Percentiles rank a stretch among this genome's conserved stretches.
These are phyloP conservation scores for Myrica gale DNA, from an alignment of 306 rosid genomes.

Conservation along the genomic window DNA sequence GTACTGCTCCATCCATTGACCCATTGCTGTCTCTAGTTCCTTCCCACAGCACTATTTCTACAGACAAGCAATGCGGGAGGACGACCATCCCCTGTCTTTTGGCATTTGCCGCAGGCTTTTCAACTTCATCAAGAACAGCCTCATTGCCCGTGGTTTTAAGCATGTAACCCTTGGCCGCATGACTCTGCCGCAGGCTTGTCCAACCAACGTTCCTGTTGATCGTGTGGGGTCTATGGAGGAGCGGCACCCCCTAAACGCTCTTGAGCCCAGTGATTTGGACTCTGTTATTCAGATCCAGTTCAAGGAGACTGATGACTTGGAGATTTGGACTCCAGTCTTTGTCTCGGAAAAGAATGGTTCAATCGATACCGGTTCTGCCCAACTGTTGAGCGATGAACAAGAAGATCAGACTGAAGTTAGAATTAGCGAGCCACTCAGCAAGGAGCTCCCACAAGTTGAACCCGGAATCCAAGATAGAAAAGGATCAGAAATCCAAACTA, in stretches of 20 bases:
- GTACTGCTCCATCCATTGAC: not conserved
- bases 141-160: constrained; percentile 19
- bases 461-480: not conserved
- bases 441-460: too few relatives aligned
- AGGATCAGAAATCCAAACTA: not conserved
- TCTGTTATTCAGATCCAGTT: constrained; percentile 15
- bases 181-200: constrained; percentile 11
- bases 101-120: constrained; percentile 31
- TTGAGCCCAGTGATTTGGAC: not conserved
- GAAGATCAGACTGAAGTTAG: not conserved
- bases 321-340: constrained; percentile 7
- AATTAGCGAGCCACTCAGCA: not conserved
- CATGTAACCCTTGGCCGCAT: constrained; percentile 9
- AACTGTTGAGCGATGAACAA: not conserved
- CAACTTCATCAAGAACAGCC: constrained; percentile 28
- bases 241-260: constrained; percentile 1
- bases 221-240: not conserved
- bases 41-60: not conserved
- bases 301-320: constrained; percentile 9
- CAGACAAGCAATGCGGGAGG: constrained; percentile 20
- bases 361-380: not conserved
- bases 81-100: not conserved
- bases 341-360: not conserved
- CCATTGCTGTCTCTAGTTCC: not conserved
- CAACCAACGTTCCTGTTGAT: not conserved